Evolutionary conservation across 805 yeast species (phyloP).

Genomic region (Yamadazyma akitaensis): DNA sequence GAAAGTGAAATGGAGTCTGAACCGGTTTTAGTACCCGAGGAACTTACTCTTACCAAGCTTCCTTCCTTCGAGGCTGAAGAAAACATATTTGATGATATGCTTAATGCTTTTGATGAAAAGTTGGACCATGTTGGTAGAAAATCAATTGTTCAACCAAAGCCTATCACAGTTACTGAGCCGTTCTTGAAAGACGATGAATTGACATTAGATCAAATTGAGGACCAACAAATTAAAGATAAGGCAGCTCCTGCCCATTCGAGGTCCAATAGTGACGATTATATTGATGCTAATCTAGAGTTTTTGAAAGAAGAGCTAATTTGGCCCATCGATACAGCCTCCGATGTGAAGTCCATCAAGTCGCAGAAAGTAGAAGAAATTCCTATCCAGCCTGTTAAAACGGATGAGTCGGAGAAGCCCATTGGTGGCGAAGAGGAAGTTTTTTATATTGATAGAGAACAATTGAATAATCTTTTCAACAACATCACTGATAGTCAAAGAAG

Average conservation of each 20-base stretch:
- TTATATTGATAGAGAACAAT: slow-evolving; percentile 24
- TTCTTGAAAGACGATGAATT: slow-evolving; percentile 42
- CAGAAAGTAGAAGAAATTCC: slow-evolving; percentile 1
- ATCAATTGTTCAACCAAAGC: slow-evolving; percentile 7
- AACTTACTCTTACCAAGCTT: slow-evolving; percentile 14
- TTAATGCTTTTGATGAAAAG: slow-evolving; percentile 24
- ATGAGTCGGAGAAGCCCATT: not conserved
- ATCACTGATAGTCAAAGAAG: slow-evolving; percentile 22
- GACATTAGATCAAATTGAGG: slow-evolving; percentile 38
- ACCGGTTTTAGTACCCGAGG: slow-evolving; percentile 6
- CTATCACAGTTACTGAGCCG: slow-evolving; percentile 16
- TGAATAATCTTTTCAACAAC: slow-evolving; percentile 22
- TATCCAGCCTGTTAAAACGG: slow-evolving; percentile 3
- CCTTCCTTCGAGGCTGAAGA: slow-evolving; percentile 28
- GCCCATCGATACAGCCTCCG: slow-evolving; percentile 15
- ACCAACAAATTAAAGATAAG: slow-evolving; percentile 33
- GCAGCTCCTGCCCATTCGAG: slow-evolving; percentile 5
- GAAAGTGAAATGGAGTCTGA: not conserved
- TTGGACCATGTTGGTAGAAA: slow-evolving; percentile 16
- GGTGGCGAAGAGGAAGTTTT: slow-evolving; percentile 17
- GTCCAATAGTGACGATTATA: slow-evolving; percentile 26
- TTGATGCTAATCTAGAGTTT: slow-evolving; percentile 30
- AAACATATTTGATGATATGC: slow-evolving; percentile 27
- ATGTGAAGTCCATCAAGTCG: slow-evolving; percentile 11
- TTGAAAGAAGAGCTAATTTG: slow-evolving; percentile 27